phyloP scores from a whole-genome alignment of 1,284 basidiomycete species.

The Austroboletus niveus region DNA sequence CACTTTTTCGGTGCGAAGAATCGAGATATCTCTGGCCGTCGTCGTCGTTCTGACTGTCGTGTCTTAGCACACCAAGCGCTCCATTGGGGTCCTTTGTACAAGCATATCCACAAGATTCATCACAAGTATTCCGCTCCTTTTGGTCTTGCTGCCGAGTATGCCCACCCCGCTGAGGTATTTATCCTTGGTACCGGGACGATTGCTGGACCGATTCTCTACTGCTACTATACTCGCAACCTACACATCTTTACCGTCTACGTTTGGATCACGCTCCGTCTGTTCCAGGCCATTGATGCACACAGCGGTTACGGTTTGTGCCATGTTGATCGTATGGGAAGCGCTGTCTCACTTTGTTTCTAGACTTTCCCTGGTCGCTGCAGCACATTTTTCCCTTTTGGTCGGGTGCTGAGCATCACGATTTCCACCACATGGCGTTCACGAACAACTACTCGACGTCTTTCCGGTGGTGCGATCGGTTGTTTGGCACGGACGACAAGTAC shows the following conservation, averaged over 20 bases:
- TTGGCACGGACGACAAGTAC: constrained; percentile 88
- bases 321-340: background rate
- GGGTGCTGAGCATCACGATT: constrained; percentile 97
- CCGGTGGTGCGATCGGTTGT: constrained; percentile 87
- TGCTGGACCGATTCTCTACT: constrained; percentile 84
- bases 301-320: constrained; percentile 77
- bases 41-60: constrained; percentile 12
- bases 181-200: constrained; percentile 89
- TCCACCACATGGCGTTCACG: constrained; percentile 91
- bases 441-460: constrained; percentile 93
- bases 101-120: constrained; percentile 96
- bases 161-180: constrained; percentile 92
- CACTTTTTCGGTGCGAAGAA: constrained; percentile 66
- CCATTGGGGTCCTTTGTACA: constrained; percentile 91
- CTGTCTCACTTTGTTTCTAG: constrained; percentile 36
- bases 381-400: constrained; percentile 97
- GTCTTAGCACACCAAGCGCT: constrained; percentile 80
- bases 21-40: background rate
- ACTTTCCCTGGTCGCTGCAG: constrained; percentile 97
- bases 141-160: constrained; percentile 96
- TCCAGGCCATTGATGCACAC: constrained; percentile 98
- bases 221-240: constrained; percentile 67
- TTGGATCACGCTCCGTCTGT: constrained; percentile 92
- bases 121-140: constrained; percentile 98
- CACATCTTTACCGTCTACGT: constrained; percentile 93